Evolutionary conservation across 345 rosid species (phyloP), one percentile per base, ranked within the genome.

Genomic region (Toxicodendron radicans): DNA sequence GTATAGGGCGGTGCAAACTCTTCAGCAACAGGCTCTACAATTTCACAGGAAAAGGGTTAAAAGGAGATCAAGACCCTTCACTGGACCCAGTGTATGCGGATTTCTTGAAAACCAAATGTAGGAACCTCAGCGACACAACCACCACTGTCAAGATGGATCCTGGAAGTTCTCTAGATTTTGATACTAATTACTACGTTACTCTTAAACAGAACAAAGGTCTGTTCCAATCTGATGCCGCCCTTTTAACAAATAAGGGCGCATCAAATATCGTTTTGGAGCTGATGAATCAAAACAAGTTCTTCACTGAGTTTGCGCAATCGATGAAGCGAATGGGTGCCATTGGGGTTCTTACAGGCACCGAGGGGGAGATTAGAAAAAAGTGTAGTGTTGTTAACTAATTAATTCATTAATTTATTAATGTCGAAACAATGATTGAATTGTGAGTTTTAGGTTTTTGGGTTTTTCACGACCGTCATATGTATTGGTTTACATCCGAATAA

Each of bases 1-100:
- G 94, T 65, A 16, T 76, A 33, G 89, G 85, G 3, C 90, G 87
- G 64, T 82, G 95, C 81, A 82, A 79, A 23, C 30, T 75, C 12
- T 82, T 93, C 79, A 51, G 86, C 77, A 67, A 72, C 81, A 77
- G 93, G 63, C 85, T 91, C 10, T 93, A 89, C 90, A 91, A 88
- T 79, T 90, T 93, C 81, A 86, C 87, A 2, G 89, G 89, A 38
- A 82, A 14, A 63, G 93, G 93, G 16, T 1, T 12, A 35, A 35
- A 35, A 35, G 38, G 38, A 32, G 88, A 83, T 70, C 79, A 86
- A 48, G 92, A 91, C 71, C 93, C 93, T 4, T 79, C 85, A 1
- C 76, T 91, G 72, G 73, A 84, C 80, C 24, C 86, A 0, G 45
- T 76, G 30, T 86, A 85, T 5, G 86, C 89, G 0, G 72, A 67